These are phyloP conservation scores for Verticillium albo-atrum DNA, from an alignment of 2,329 filamentous ascomycete species.

Conservation along the genomic window DNA sequence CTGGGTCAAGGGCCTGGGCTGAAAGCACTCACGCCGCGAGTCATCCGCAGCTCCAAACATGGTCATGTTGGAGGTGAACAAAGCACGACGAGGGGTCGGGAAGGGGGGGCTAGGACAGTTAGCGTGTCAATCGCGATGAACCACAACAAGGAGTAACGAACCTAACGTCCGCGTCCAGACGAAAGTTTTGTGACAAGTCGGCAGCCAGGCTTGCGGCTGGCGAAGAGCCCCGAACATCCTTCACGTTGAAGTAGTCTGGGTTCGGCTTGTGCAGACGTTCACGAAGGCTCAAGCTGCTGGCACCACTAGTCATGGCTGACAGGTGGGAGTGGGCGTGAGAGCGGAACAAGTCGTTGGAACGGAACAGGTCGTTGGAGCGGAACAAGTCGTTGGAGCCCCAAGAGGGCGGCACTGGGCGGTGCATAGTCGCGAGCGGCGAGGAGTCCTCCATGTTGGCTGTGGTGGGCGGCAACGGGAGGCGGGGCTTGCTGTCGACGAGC, in stretches of 20 bases:
- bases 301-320: conserved; percentile 50
- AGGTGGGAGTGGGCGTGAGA: conserved; percentile 40
- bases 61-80: conserved; percentile 72
- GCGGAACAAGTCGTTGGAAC: conserved; percentile 31
- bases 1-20: not conserved
- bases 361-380: conserved; percentile 30
- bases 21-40: not conserved
- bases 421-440: conserved; percentile 90
- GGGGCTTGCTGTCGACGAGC: conserved; percentile 2
- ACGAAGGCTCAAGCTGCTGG: conserved; percentile 72
- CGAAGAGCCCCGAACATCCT: conserved; percentile 77
- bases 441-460: conserved; percentile 74
- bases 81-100: conserved; percentile 75
- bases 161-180: conserved; percentile 82
- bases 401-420: conserved; percentile 62
- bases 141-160: conserved; percentile 41
- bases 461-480: not conserved
- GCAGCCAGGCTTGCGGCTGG: conserved; percentile 87
- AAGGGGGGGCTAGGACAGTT: conserved; percentile 62
- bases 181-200: conserved; percentile 95
- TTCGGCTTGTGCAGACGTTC: conserved; percentile 60
- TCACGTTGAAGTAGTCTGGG: conserved; percentile 78
- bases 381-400: conserved; percentile 55
- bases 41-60: conserved; percentile 47
- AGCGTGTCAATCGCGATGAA: not conserved